phyloP scores from a whole-genome alignment of 2,329 filamentous ascomycete species.

The Helotiales sp. region DNA sequence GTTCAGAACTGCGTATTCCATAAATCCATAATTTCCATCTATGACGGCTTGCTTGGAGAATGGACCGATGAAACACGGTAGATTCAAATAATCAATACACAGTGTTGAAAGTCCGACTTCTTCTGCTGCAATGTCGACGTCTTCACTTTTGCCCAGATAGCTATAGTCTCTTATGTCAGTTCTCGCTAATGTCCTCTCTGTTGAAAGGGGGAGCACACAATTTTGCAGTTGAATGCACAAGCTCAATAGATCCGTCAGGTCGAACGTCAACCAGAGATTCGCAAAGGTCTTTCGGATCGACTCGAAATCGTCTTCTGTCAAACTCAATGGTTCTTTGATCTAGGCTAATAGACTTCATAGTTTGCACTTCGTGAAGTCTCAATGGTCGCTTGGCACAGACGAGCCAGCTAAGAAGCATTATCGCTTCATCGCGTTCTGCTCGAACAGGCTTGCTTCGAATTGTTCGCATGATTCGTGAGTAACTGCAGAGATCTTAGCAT shows the following conservation, averaged over 20 bases:
- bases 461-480: neutral
- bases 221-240: neutral
- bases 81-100: conserved; percentile 1
- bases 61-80: neutral
- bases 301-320: neutral
- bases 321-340: neutral
- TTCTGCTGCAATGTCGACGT: neutral
- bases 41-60: neutral
- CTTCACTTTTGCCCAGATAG: neutral
- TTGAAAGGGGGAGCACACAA: neutral
- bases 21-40: conserved; percentile 1
- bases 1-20: neutral
- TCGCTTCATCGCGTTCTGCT: conserved; percentile 1
- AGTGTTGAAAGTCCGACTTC: neutral
- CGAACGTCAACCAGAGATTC: neutral
- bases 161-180: neutral
- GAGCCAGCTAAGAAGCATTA: conserved; percentile 1
- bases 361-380: conserved; percentile 47
- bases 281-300: neutral
- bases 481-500: neutral
- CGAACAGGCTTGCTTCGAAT: neutral
- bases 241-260: neutral
- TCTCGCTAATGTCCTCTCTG: neutral
- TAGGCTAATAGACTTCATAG: conserved; percentile 18
- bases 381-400: conserved; percentile 29